Evolutionary conservation across 2,329 filamentous ascomycete species (phyloP), one percentile per base, ranked within the genome.

Genomic region (Mollisiaceae sp.): DNA sequence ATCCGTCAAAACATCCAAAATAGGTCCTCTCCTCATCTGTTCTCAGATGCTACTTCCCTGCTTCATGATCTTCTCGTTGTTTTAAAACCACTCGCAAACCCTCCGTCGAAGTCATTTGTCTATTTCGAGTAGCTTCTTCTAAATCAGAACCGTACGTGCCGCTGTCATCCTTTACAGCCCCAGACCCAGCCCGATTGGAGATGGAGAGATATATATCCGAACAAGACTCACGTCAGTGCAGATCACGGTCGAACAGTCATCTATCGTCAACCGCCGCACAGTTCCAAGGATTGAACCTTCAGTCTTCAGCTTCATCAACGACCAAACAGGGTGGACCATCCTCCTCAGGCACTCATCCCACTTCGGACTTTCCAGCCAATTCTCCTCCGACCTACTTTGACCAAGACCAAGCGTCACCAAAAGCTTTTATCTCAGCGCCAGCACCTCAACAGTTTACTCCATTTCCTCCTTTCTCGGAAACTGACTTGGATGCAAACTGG

Each of bases 141-240:
- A 65, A 69, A 69, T 69, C 27, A 32, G 27, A 64, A 67, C 62
- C 65, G 72, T 72, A 73, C 68, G 73, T 74, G 67, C 70, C 70
- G 72, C 71, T 67, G 65, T 72, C 69, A 73, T 67, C 66, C 69
- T 62, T 72, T 70, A 71, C 72, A 74, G 73, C 73, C 71, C 68
- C 69, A 63, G 38, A 65, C 59, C 67, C 63, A 68, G 62, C 59
- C 62, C 60, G 71, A 62, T 75, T 76, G 74, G 74, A 75, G 65
- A 69, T 32, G 27, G 27, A 69, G 67, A 69, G 68, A 66, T 75
- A 74, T 75, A 73, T 75, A 72, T 71, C 73, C 65, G 62, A 66
- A 68, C 65, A 70, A 73, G 72, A 73, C 73, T 76, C 74, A 76
- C 73, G 69, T 67, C 72, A 74, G 66, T 71, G 65, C 67, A 76